A percentile compares a stretch with the other conserved stretches of the same genome.
phyloP scores from a whole-genome alignment of 306 rosid genomes.

The Vigna angularis region DNA sequence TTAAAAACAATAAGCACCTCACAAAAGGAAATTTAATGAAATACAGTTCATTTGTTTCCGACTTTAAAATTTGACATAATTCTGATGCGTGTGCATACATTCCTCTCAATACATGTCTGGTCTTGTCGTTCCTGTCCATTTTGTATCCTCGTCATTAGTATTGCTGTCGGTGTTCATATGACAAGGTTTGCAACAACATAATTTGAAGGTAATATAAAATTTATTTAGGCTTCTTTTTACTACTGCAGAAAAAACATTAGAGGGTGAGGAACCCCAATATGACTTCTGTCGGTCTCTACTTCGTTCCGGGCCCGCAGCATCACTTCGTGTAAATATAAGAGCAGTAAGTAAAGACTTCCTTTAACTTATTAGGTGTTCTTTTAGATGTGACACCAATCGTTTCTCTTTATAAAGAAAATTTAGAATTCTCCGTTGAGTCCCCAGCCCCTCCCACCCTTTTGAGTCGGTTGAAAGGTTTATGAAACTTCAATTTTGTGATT shows the following conservation, averaged over 20 bases:
- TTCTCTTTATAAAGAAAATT: neutral
- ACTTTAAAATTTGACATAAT: too few species aligned
- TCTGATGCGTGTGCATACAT: too few species aligned
- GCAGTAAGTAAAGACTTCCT: slow-evolving; percentile 66
- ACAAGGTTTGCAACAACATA: slow-evolving; percentile 20
- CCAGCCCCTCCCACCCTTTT: neutral
- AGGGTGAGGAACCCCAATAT: slow-evolving; percentile 69
- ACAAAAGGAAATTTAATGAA: too few species aligned
- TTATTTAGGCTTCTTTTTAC: slow-evolving; percentile 37
- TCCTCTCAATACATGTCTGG: too few species aligned
- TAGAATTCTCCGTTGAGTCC: neutral
- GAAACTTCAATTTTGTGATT: slow-evolving; percentile 34
- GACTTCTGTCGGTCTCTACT: slow-evolving; percentile 74
- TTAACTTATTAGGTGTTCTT: slow-evolving; percentile 23
- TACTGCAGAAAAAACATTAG: slow-evolving; percentile 67
- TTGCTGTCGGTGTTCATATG: slow-evolving; percentile 5
- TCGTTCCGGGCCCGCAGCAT: slow-evolving; percentile 92
- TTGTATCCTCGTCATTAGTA: slow-evolving; percentile 5
- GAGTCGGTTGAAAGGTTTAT: slow-evolving; percentile 19
- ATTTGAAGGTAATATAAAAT: slow-evolving; percentile 27
- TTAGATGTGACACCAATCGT: slow-evolving; percentile 16
- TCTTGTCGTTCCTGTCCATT: slow-evolving; percentile 17
- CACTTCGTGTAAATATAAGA: slow-evolving; percentile 82
- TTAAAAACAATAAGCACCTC: too few species aligned
- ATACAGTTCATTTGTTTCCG: too few species aligned